These are phyloP conservation scores for Pezicula radicicola DNA, from an alignment of 2,329 filamentous ascomycete genomes.

Conservation along the genomic window DNA sequence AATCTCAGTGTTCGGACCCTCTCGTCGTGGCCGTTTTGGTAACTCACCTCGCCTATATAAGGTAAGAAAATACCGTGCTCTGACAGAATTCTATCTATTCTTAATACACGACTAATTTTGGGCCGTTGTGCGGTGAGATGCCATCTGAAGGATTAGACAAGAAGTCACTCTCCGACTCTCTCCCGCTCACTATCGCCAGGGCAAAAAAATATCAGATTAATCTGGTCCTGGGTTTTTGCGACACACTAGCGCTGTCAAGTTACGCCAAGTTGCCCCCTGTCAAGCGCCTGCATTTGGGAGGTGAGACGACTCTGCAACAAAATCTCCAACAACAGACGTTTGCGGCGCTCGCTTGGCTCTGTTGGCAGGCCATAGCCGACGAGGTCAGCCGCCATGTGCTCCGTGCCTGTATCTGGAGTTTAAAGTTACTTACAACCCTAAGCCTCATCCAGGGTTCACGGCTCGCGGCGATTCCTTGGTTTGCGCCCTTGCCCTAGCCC, in stretches of 20 bases:
- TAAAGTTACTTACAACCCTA: background rate
- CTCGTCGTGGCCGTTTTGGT: no score
- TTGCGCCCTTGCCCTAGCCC: background rate
- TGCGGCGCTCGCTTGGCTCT: constrained; percentile 14
- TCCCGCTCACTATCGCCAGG: background rate
- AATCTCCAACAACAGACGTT: constrained; percentile 13
- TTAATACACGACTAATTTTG: background rate
- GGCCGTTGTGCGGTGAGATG: background rate
- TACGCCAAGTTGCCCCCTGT: constrained; percentile 9
- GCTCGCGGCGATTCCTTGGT: background rate
- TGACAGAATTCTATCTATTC: no score
- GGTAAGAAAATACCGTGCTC: no score
- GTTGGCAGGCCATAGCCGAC: background rate
- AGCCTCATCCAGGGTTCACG: background rate
- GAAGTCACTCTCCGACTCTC: background rate
- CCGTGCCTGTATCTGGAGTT: constrained; percentile 11
- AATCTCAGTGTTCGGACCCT: background rate
- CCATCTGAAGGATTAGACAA: constrained; percentile 1
- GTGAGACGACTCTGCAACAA: constrained; percentile 26
- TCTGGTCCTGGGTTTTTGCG: constrained; percentile 2
- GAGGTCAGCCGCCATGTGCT: constrained; percentile 5
- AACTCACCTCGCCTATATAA: no score
- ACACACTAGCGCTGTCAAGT: constrained; percentile 17
- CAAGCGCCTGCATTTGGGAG: constrained; percentile 7
- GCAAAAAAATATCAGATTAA: constrained; percentile 9